Base-by-base conservation (phyloP, 495 filamentous ascomycete genomes). In the Elasticomyces elasticus region DNA sequence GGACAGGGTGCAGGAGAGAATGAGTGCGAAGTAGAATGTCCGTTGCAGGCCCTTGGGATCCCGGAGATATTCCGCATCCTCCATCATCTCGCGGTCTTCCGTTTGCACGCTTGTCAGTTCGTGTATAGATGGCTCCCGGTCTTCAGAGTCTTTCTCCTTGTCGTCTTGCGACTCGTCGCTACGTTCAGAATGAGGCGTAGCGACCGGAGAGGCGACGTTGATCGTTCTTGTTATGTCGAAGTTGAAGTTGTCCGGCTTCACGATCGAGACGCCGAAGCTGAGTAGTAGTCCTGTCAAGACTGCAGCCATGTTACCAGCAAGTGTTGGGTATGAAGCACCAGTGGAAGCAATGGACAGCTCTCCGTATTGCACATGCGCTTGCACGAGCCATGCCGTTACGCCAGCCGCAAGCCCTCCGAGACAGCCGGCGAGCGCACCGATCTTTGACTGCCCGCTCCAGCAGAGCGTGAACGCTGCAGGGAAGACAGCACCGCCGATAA, bases 251-350 rank as follows among this genome's bases (percentile, higher is more conserved):
- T 58, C 33, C 1, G 66, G 66, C 48, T 60, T 66, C 11, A 65
- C 47, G 5, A 67, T 35, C 5, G 67, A 69, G 15, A 69, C 52
- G 5, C 19, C 11, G 6, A 67, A 57, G 13, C 51, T 64, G 45
- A 68, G 47, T 5, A 68, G 66, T 5, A 66, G 51, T 3, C 65
- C 67, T 0, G 51, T 67, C 55, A 66, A 50, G 17, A 67, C 58
- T 1, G 65, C 67, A 0, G 67, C 67, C 0, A 69, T 42, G 30
- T 67, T 69, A 10, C 68, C 68, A 5, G 67, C 65, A 0, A 71
- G 44, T 5, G 65, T 69, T 3, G 67, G 60, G 50, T 69, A 67
- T 22, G 62, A 57, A 43, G 56, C 48, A 11, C 59, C 59, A 1
- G 59, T 62, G 12, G 53, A 64, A 10, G 49, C 40, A 1, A 64